phyloP scores from a whole-genome alignment of 2,329 filamentous ascomycete species.

The Pezicula radicicola region DNA sequence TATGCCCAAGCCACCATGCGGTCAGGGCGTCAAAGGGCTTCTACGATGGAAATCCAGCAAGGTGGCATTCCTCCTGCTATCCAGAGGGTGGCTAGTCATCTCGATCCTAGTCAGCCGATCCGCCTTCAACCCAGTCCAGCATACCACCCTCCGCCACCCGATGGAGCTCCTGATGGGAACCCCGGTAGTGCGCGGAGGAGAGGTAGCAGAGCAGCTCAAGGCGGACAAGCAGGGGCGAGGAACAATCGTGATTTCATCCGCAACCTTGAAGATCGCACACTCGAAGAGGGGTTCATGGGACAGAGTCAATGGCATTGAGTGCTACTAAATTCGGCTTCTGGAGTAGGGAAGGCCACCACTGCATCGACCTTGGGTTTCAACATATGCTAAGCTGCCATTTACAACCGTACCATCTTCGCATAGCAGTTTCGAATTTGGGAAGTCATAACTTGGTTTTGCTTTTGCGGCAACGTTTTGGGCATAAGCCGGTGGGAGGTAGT shows the following conservation, averaged over 20 bases:
- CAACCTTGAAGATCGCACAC: constrained; percentile 87
- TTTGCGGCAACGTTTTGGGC: no score
- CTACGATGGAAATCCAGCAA: constrained; percentile 94
- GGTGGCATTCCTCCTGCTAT: constrained; percentile 90
- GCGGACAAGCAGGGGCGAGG: constrained; percentile 47
- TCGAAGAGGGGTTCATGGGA: constrained; percentile 88
- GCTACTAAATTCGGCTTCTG: not conserved
- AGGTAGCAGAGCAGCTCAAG: constrained; percentile 67
- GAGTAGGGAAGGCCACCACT: not conserved
- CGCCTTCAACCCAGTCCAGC: constrained; percentile 92
- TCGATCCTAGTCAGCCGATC: constrained; percentile 93
- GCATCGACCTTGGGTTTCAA: constrained; percentile 10
- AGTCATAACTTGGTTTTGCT: not conserved
- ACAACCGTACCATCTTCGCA: not conserved
- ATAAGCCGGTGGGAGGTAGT: no score
- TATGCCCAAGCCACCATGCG: constrained; percentile 74
- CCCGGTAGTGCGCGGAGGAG: constrained; percentile 63
- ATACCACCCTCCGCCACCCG: constrained; percentile 91
- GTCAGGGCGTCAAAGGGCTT: constrained; percentile 80
- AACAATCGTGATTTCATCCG: constrained; percentile 87
- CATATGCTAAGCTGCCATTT: constrained; percentile 8
- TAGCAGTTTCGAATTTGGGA: not conserved
- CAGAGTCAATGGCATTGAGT: constrained; percentile 66
- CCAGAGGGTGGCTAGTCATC: constrained; percentile 90
- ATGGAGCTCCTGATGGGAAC: constrained; percentile 69